Evolutionary conservation across 208 protist genomes (phyloP).

Genomic region (Acanthamoeba healyi): DNA sequence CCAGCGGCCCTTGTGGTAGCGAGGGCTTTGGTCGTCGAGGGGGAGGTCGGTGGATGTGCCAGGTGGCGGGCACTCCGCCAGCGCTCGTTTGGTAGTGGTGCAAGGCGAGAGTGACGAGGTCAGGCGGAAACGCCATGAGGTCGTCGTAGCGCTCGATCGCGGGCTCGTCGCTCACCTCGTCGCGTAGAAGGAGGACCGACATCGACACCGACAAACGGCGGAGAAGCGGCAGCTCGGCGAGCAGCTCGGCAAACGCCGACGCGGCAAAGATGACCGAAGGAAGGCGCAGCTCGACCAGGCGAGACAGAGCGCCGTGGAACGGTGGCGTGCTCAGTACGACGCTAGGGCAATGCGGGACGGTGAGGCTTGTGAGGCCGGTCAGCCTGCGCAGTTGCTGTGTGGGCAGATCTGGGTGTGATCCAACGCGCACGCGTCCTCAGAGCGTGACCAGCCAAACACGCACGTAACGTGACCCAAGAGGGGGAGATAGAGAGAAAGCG

Average conservation of each 20-base stretch:
- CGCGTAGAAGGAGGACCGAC: neutral
- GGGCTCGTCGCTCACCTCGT: neutral
- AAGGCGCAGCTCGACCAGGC: neutral
- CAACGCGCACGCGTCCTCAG: neutral
- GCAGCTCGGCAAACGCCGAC: neutral
- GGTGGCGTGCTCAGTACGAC: neutral
- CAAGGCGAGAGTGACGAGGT: neutral
- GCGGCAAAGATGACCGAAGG: neutral
- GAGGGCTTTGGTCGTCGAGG: neutral
- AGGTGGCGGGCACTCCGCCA: no score
- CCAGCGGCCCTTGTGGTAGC: neutral
- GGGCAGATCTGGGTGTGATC: neutral
- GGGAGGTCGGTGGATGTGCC: neutral
- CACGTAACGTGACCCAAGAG: no score
- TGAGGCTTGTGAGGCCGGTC: neutral
- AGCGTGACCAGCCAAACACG: neutral
- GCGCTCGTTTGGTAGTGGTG: neutral
- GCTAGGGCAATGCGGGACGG: neutral
- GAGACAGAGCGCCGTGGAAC: neutral
- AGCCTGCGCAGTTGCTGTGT: neutral
- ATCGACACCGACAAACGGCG: neutral
- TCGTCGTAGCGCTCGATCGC: neutral
- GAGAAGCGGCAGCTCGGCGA: neutral
- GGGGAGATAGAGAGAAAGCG: neutral
- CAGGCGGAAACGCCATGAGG: neutral